A percentile compares a stretch with the other conserved stretches of the same genome.
phyloP scores from a whole-genome alignment of 768 basidiomycete genomes.

The Guyanaporus albipodus region DNA sequence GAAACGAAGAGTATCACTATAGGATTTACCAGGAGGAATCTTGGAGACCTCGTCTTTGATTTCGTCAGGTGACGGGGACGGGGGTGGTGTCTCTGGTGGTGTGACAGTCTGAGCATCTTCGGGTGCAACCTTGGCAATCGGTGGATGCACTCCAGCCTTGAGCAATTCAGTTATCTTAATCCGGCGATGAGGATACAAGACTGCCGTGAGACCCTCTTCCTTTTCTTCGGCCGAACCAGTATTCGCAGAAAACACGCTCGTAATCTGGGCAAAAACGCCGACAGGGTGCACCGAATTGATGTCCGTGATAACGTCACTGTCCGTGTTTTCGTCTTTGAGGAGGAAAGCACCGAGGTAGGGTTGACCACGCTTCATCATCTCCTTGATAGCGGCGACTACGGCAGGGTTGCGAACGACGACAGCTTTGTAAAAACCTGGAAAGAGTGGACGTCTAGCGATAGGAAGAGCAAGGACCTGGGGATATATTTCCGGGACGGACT shows the following conservation, averaged over 20 bases:
- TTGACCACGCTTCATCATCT: conserved; percentile 95
- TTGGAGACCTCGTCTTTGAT: conserved; percentile 22
- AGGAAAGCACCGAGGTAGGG: conserved; percentile 97
- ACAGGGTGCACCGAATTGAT: conserved; percentile 85
- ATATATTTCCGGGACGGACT: conserved; percentile 85
- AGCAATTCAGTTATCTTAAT: conserved; percentile 87
- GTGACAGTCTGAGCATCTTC: conserved; percentile 42
- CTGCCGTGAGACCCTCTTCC: conserved; percentile 91
- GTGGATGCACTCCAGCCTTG: conserved; percentile 49
- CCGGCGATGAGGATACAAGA: conserved; percentile 88
- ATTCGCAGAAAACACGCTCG: conserved; percentile 77
- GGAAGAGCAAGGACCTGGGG: conserved; percentile 94
- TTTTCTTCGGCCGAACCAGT: conserved; percentile 54
- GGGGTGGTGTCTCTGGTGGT: conserved; percentile 40
- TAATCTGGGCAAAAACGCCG: conserved; percentile 96
- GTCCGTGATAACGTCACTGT: conserved; percentile 90
- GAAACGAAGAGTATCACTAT: too few relatives aligned
- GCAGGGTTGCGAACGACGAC: conserved; percentile 89
- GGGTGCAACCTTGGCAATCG: conserved; percentile 34
- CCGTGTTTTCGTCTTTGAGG: conserved; percentile 88
- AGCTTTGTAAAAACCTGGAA: conserved; percentile 98
- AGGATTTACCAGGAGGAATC: conserved; percentile 21
- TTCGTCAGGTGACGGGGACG: conserved; percentile 24
- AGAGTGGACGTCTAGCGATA: conserved; percentile 91
- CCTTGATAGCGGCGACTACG: conserved; percentile 91